phyloP scores from a whole-genome alignment of 768 basidiomycete species.

The Tubosaeta sp. region DNA sequence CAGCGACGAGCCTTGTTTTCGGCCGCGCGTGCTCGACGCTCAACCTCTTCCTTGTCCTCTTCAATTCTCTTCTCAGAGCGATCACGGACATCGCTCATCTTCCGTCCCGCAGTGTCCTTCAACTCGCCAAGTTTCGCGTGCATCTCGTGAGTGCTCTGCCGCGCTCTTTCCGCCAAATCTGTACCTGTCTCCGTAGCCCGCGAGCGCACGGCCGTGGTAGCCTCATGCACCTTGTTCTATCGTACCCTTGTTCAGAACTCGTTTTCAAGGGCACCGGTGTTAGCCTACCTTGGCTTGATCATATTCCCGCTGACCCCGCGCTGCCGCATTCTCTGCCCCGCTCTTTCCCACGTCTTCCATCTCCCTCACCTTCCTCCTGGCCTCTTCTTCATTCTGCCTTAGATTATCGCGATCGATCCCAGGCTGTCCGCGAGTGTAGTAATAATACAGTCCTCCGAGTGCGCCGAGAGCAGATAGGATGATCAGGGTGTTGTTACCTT shows the following conservation, averaged over 20 bases:
- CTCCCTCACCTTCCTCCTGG: slow-evolving; percentile 26
- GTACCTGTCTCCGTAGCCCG: slow-evolving; percentile 22
- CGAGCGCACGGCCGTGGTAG: slow-evolving; percentile 5
- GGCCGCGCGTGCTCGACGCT: slow-evolving; percentile 20
- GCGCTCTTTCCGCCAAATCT: slow-evolving; percentile 24
- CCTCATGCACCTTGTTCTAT: slow-evolving; percentile 23
- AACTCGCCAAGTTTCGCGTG: slow-evolving; percentile 23
- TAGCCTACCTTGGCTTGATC: slow-evolving; percentile 33
- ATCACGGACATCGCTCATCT: slow-evolving; percentile 21
- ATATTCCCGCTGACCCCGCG: slow-evolving; percentile 32
- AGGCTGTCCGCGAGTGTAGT: slow-evolving; percentile 27
- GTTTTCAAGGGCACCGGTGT: not conserved
- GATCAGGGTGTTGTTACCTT: slow-evolving; percentile 27
- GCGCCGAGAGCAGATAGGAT: slow-evolving; percentile 30
- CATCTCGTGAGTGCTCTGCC: slow-evolving; percentile 23
- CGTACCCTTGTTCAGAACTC: not conserved
- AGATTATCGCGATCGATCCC: slow-evolving; percentile 20
- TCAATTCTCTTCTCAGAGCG: slow-evolving; percentile 25
- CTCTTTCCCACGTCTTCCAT: slow-evolving; percentile 29
- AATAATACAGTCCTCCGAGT: slow-evolving; percentile 36
- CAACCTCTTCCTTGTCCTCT: slow-evolving; percentile 27
- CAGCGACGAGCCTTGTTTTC: slow-evolving; percentile 31
- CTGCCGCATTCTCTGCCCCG: slow-evolving; percentile 24
- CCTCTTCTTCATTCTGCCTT: slow-evolving; percentile 32
- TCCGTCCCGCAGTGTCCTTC: slow-evolving; percentile 24